Base-by-base conservation (phyloP, 1,284 basidiomycete species). In the Inonotus hispidus region DNA sequence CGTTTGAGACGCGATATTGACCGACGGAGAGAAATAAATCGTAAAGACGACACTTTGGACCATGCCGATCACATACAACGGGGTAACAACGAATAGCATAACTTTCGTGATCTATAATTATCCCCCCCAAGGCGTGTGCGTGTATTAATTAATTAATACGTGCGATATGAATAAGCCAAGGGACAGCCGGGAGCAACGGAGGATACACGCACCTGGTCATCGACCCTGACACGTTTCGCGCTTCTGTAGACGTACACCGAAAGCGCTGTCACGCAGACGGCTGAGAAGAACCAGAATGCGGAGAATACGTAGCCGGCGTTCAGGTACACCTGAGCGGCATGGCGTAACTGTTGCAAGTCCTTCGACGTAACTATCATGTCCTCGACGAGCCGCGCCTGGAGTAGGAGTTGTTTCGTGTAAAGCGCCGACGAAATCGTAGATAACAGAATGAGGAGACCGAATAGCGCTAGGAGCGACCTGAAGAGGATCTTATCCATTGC, bases 1-100 rank as follows among this genome's bases (percentile, higher is more conserved):
- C 46, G 39, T 53, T n/a, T 29, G 13, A 6, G 49, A 53, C 3
- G 38, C 35, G 10, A 45, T 14, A 2, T 38, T n/a, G 35, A 53
- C 50, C n/a, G 58, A 49, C 6, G 58, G 58, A 21, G 58, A 59
- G 38, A 59, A 59, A n/a, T 39, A 41, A 23, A 59, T 54, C 21
- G 46, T 49, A 11, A 49, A 49, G 38, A 45, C 43, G 19, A 56
- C 27, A 8, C 38, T 43, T 38, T 43, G 27, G n/a, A 56, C 23
- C 38, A 56, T 45, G 1, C 54, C 54, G 54, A 56, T 27, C 11
- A 56, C 25, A 13, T 41, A 56, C 11, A 45, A n/a, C n/a, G 54
- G 54, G 25, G 43, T 19, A 19, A 45, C 25, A n/a, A 45, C 43
- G 29, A 43, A 56, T n/a, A 45, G 27, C 54, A 56, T 56, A 38